Evolutionary conservation across 805 yeast species (phyloP), one percentile per base, ranked within the genome.

Genomic region (Hemisphaericaspora nanyangensis): DNA sequence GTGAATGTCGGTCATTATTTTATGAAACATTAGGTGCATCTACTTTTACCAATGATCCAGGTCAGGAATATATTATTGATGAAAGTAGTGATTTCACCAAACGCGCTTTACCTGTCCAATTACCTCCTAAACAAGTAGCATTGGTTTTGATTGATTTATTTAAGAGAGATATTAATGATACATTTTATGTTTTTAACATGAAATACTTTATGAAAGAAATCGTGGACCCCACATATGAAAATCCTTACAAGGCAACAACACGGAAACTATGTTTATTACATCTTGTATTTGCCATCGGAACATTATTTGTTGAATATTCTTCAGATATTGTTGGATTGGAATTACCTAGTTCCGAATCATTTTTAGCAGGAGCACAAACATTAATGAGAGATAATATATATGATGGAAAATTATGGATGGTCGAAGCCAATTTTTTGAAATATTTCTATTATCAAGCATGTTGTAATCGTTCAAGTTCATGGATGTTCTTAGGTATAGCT

Each of bases 401-500:
- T 31, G 73, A 66, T 46, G 71, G 67, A 5, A 61, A 39, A 54
- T 33, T 70, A 20, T 68, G 74, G 72, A 46, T 65, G 12, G 66
- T 65, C 1, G 72, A 68, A 43, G 66, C 66, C 1, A 52, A 68
- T 40, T 39, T 67, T 17, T 45, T 72, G 17, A 52, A 60, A 29
- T 65, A 58, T 45, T 59, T 69, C 44, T 70, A 55, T 47, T 61
- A 70, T 40, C 70, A 67, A 32, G 51, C 59, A 28, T 55, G 56
- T 17, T 66, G 71, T n/a, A 61, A 61, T 35, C 56, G 69, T 37
- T 58, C 59, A 31, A 51, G 66, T 0, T 66, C 76, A 4, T 72
- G 76, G 76, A 52, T 68, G 8, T 57, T 58, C 42, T 44, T 71
- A 18, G 74, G 75, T 3, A 44, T 46, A 13, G 66, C 73, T 1